These are phyloP conservation scores for Rhodomyrtus tomentosa DNA, from an alignment of 345 rosid species.

Conservation along the genomic window DNA sequence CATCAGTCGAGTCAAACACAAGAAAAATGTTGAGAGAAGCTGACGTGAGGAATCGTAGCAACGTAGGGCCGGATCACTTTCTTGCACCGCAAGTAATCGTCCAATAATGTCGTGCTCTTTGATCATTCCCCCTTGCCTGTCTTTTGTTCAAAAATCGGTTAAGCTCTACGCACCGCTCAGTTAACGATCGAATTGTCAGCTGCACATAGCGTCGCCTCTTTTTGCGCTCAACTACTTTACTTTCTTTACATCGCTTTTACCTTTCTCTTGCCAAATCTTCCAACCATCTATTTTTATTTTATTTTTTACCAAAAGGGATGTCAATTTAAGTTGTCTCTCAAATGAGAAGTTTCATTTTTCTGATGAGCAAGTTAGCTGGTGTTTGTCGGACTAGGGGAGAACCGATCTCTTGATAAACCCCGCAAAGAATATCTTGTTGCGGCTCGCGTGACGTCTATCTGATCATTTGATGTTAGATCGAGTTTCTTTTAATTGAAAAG, in stretches of 20 bases:
- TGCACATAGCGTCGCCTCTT: not conserved
- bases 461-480: not conserved
- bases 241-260: not conserved
- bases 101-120: no score
- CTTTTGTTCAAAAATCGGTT: not conserved
- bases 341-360: no score
- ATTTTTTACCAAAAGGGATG: not conserved
- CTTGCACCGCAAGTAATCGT: not conserved
- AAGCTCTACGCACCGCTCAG: not conserved
- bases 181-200: not conserved
- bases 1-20: not conserved
- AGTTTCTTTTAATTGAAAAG: fast-evolving
- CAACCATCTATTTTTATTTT: not conserved
- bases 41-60: not conserved
- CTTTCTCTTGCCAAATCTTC: not conserved
- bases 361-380: no score
- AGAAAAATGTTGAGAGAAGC: not conserved
- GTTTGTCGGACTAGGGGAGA: no score
- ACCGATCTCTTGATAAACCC: no score
- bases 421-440: not conserved
- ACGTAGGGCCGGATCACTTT: not conserved
- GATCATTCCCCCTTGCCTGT: not conserved
- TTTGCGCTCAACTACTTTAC: not conserved
- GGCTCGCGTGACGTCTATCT: not conserved
- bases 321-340: no score